Evolutionary conservation across 2,329 filamentous ascomycete species (phyloP), one percentile per base, ranked within the genome.

Genomic region (Fusarium sp.): DNA sequence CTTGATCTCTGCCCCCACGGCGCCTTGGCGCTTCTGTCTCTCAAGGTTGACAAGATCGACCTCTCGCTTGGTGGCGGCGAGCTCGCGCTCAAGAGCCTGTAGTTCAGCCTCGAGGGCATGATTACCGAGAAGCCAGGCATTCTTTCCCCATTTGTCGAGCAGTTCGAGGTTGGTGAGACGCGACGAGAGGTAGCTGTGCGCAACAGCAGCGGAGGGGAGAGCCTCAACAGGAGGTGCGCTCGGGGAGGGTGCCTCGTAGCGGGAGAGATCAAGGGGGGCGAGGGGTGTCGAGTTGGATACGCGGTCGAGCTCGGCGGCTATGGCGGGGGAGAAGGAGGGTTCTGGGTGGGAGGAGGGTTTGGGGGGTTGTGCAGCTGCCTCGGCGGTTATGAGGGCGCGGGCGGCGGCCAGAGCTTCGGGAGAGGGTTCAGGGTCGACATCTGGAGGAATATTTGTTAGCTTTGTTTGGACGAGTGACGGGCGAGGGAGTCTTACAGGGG

Each of bases 61-160:
- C 74, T 93, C 91, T 68, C 88, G 87, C 81, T 92, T 92, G 23
- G 89, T 85, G 43, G 86, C 88, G 16, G 91, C 92, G 59, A 98
- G 86, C 78, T 98, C 95, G 52, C 87, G 87, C 87, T 98, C 96
- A 30, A 97, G 80, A 14, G 82, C 82, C 60, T 88, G 88, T 25
- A 84, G 76, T 48, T 94, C 89, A 50, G 90, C 90, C 84, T 98
- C 96, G 23, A 95, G 83, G 76, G 94, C 91, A 77, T 92, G 90
- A 83, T 99, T 99, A 7, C 91, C 91, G 10, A 97, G 89, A 65
- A 99, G 87, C 96, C 97, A 98, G 11, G 94, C 93, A 82, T 98
- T 98, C 84, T 94, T 94, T 76, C 96, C 97, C 82, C 92, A 92
- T 60, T 88, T 88, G 78, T 97, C 94, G 23, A 98, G 89, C n/a